These are phyloP conservation scores for Fagopyrum tataricum DNA, from an alignment of 148 eudicot genomes.

Conservation along the genomic window DNA sequence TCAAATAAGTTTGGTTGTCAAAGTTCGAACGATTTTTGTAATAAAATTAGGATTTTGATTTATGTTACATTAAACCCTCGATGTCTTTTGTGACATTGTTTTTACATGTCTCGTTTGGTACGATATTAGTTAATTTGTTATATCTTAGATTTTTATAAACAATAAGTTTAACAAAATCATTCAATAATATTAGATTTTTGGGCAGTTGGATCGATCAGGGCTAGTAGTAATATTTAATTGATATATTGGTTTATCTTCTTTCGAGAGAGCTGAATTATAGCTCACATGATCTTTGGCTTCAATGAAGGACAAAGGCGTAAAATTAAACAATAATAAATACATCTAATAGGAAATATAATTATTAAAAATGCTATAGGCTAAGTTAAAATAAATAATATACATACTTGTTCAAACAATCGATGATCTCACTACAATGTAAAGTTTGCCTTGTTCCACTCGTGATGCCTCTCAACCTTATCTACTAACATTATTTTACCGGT, in stretches of 20 bases:
- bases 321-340: neutral
- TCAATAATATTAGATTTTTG: neutral
- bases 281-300: constrained; percentile 24
- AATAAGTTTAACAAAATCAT: neutral
- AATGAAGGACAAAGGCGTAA: constrained; percentile 22
- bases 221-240: constrained; percentile 2
- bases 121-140: too few species aligned
- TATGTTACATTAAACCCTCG: too few species aligned
- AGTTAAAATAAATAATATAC: neutral
- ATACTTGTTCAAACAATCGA: constrained; percentile 4
- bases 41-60: too few species aligned
- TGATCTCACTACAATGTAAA: neutral
- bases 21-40: too few species aligned
- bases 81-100: too few species aligned
- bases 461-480: constrained; percentile 1
- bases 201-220: constrained; percentile 10
- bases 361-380: neutral
- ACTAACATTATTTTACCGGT: neutral
- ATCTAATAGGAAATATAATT: neutral
- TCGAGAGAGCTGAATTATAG: constrained; percentile 16
- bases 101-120: too few species aligned
- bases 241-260: neutral
- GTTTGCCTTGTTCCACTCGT: neutral
- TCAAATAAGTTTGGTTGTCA: too few species aligned
- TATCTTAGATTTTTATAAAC: too few species aligned